Percentiles rank a stretch among this genome's conserved stretches.
These are phyloP conservation scores for Colletotrichum limetticola DNA, from an alignment of 2,329 filamentous ascomycete genomes.

Conservation along the genomic window DNA sequence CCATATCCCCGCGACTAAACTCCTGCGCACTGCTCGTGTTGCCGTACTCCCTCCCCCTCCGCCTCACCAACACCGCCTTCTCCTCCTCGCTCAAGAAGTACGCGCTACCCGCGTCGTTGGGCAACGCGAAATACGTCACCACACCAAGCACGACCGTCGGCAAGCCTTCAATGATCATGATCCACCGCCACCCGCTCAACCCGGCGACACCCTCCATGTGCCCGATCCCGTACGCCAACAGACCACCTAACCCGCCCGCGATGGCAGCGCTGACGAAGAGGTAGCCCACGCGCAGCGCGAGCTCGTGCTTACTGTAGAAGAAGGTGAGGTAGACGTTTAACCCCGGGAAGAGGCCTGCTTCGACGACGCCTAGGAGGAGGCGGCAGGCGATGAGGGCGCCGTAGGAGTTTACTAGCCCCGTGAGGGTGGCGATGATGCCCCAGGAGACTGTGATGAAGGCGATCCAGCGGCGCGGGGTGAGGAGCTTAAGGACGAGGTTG, in stretches of 20 bases:
- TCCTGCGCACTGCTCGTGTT: conserved; percentile 56
- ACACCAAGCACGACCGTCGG: conserved; percentile 62
- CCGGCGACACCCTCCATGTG: conserved; percentile 76
- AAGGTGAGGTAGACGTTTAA: conserved; percentile 77
- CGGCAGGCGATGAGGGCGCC: conserved; percentile 74
- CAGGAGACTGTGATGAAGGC: conserved; percentile 72
- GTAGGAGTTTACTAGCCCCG: conserved; percentile 74
- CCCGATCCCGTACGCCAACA: conserved; percentile 79
- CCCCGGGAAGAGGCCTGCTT: conserved; percentile 77
- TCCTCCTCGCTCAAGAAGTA: conserved; percentile 40
- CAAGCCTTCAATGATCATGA: conserved; percentile 68
- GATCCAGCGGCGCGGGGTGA: conserved; percentile 72
- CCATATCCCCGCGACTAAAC: conserved; percentile 69
- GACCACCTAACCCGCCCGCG: conserved; percentile 77
- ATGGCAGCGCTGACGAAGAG: conserved; percentile 78
- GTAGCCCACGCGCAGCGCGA: conserved; percentile 78
- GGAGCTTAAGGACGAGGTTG: conserved; percentile 71
- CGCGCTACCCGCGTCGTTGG: conserved; percentile 59
- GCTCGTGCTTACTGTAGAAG: conserved; percentile 80
- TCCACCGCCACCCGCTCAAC: conserved; percentile 76
- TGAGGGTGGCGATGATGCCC: conserved; percentile 77
- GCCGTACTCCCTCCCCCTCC: conserved; percentile 55
- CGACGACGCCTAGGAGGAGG: conserved; percentile 74
- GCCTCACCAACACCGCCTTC: conserved; percentile 45
- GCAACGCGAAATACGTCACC: conserved; percentile 62